phyloP scores from a whole-genome alignment of 2,329 filamentous ascomycete species.

The Colletotrichum filicis region DNA sequence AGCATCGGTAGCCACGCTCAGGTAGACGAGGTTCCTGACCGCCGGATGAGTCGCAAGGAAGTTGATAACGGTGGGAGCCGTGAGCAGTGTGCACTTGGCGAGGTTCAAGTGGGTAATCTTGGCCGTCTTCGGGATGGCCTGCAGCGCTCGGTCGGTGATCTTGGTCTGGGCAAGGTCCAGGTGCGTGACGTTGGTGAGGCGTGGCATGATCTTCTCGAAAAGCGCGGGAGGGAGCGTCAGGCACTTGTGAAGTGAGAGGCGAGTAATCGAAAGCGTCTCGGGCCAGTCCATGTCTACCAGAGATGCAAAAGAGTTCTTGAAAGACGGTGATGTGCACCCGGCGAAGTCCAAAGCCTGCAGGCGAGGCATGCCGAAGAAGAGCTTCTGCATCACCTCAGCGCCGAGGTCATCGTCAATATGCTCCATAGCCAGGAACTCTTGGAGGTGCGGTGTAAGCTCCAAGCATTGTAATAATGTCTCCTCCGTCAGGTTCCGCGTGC shows the following conservation, averaged over 20 bases:
- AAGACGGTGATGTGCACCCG: slow-evolving; percentile 75
- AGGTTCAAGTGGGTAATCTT: slow-evolving; percentile 82
- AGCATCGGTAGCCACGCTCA: slow-evolving; percentile 79
- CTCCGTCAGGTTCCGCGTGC: slow-evolving; percentile 80
- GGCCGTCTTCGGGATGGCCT: slow-evolving; percentile 77
- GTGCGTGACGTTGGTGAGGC: slow-evolving; percentile 76
- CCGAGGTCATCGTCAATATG: slow-evolving; percentile 82
- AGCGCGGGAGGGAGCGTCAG: slow-evolving; percentile 73
- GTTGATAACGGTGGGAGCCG: slow-evolving; percentile 73
- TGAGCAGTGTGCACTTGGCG: slow-evolving; percentile 78
- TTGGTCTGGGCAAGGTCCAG: slow-evolving; percentile 84
- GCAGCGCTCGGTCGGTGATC: slow-evolving; percentile 77
- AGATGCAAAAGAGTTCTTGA: slow-evolving; percentile 73
- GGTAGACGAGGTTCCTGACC: slow-evolving; percentile 72
- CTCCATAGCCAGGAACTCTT: slow-evolving; percentile 84
- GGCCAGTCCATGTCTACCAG: slow-evolving; percentile 64
- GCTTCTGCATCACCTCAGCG: slow-evolving; percentile 73
- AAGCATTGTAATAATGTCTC: slow-evolving; percentile 79
- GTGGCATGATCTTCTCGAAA: slow-evolving; percentile 78
- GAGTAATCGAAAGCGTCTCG: slow-evolving; percentile 67
- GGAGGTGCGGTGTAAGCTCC: slow-evolving; percentile 76
- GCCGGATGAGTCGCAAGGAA: slow-evolving; percentile 80
- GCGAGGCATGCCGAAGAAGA: slow-evolving; percentile 74
- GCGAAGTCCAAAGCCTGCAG: slow-evolving; percentile 81
- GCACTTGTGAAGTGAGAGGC: slow-evolving; percentile 83